Conservation (phyloP, 495 filamentous ascomycete species). For the Hypomontagnella submonticulosa region DNA sequence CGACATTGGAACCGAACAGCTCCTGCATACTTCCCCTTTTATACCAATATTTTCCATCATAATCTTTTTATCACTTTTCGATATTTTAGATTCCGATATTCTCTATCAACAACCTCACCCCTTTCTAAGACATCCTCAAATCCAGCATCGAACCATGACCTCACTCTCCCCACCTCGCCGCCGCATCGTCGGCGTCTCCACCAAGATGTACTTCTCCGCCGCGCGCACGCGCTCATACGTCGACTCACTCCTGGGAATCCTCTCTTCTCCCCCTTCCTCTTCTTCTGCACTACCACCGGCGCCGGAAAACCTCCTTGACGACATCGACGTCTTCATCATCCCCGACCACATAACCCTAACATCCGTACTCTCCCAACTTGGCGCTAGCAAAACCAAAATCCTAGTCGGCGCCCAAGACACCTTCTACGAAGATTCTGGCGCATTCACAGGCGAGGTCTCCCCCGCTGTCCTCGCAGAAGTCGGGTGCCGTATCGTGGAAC, state of each 20-base stretch:
- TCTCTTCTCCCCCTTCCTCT: slow-evolving; percentile 47
- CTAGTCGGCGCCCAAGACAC: slow-evolving; percentile 81
- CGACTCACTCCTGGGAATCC: slow-evolving; percentile 62
- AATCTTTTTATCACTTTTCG: too few relatives aligned
- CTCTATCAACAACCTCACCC: too few relatives aligned
- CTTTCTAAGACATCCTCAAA: too few relatives aligned
- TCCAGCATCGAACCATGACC: slow-evolving; percentile 37
- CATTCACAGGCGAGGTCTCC: slow-evolving; percentile 82
- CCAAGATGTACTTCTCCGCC: slow-evolving; percentile 87
- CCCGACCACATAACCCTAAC: slow-evolving; percentile 78
- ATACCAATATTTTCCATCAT: too few relatives aligned
- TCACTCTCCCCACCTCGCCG: slow-evolving; percentile 59
- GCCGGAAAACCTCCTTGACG: slow-evolving; percentile 47
- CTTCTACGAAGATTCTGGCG: slow-evolving; percentile 70
- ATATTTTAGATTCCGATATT: too few relatives aligned
- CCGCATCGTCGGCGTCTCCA: slow-evolving; percentile 78
- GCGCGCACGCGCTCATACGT: slow-evolving; percentile 71
- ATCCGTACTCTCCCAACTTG: slow-evolving; percentile 64
- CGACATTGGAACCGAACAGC: too few relatives aligned
- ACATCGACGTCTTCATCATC: slow-evolving; percentile 71
- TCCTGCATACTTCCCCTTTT: too few relatives aligned
- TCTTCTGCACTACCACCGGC: too few relatives aligned
- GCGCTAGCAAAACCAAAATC: slow-evolving; percentile 59
- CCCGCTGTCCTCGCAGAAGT: slow-evolving; percentile 70
- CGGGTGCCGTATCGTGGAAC: slow-evolving; percentile 75